These are phyloP conservation scores for Pleurotus eryngii DNA, from an alignment of 768 basidiomycete species.

Conservation along the genomic window DNA sequence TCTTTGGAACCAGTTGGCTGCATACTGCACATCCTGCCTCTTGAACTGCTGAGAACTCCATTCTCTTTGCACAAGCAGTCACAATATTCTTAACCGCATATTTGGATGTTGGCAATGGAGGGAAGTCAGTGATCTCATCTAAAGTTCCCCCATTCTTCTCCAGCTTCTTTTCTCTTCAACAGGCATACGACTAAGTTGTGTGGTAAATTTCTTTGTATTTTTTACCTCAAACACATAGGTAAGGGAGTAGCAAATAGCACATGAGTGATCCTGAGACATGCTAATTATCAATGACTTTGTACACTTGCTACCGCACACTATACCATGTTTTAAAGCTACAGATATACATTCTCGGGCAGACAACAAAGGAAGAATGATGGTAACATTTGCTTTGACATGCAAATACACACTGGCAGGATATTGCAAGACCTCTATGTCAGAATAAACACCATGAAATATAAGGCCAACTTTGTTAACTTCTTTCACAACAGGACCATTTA, in stretches of 20 bases:
- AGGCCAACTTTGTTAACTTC: not conserved
- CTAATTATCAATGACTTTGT: not conserved
- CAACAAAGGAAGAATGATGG: not conserved
- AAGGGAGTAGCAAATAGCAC: not conserved
- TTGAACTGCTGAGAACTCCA: not conserved
- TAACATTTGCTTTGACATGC: not conserved
- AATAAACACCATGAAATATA: not conserved
- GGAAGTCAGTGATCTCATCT: not conserved
- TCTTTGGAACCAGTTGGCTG: not conserved
- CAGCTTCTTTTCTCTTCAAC: not conserved
- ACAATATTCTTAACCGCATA: not conserved
- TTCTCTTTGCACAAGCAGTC: not conserved
- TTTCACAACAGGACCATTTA: not conserved
- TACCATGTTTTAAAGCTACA: not conserved
- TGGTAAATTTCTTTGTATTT: not conserved
- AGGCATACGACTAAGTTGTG: not conserved
- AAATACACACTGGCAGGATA: not conserved
- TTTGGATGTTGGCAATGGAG: not conserved
- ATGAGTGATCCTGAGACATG: not conserved
- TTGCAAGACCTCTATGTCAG: not conserved
- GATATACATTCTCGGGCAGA: not conserved
- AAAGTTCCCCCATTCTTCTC: not conserved
- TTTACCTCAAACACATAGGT: not conserved
- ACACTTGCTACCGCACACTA: not conserved
- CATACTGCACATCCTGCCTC: constrained; percentile 2